Conservation (phyloP, 306 rosid genomes). For the Trifolium subterraneum region DNA sequence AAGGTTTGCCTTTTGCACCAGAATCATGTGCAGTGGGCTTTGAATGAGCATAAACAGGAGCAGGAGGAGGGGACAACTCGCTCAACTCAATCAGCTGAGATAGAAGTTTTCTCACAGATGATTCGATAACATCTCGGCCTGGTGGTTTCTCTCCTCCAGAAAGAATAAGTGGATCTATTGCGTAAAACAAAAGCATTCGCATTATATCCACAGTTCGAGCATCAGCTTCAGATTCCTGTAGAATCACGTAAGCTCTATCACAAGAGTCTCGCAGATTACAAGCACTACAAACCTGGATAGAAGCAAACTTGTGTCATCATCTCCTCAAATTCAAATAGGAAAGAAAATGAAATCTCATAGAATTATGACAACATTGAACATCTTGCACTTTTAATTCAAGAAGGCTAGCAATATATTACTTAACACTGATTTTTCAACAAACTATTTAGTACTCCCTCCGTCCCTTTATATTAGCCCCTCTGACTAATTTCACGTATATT, state of each 20-base stretch:
- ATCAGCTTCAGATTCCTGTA: slow-evolving; percentile 64
- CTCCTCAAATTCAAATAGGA: slow-evolving; percentile 30
- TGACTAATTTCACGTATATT: too few species aligned
- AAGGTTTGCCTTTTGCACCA: slow-evolving; percentile 39
- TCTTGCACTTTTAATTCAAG: not conserved
- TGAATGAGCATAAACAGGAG: slow-evolving; percentile 51
- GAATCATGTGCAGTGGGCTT: slow-evolving; percentile 46
- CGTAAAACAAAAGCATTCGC: slow-evolving; percentile 73
- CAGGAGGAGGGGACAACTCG: slow-evolving; percentile 58
- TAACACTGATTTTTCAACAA: not conserved
- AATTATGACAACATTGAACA: slow-evolving; percentile 26
- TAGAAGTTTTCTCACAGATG: slow-evolving; percentile 79
- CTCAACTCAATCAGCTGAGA: slow-evolving; percentile 71
- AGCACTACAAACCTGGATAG: slow-evolving; percentile 78
- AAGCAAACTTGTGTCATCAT: slow-evolving; percentile 39
- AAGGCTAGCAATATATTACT: not conserved
- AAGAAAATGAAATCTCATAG: not conserved
- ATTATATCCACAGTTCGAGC: slow-evolving; percentile 92
- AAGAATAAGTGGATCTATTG: slow-evolving; percentile 79
- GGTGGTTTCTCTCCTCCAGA: slow-evolving; percentile 68
- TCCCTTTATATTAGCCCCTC: too few species aligned
- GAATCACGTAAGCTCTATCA: slow-evolving; percentile 86
- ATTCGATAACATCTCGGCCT: slow-evolving; percentile 74
- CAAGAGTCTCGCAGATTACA: slow-evolving; percentile 88
- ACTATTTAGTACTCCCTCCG: not conserved